A percentile compares a stretch with the other conserved stretches of the same genome.
Evolutionary conservation across 2,329 filamentous ascomycete genomes (phyloP).

Genomic region (Fusarium metavorans): DNA sequence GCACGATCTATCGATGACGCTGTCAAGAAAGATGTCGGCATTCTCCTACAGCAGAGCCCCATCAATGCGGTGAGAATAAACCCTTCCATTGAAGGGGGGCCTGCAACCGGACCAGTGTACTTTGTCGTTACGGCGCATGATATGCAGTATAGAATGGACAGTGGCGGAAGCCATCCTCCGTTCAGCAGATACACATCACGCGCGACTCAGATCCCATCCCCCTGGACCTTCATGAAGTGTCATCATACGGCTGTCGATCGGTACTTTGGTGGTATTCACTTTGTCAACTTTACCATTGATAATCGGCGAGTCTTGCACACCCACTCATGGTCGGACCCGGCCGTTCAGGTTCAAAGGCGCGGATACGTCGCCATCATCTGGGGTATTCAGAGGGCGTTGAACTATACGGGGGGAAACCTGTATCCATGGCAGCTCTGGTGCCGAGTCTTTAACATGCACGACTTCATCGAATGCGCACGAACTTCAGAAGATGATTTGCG

Average conservation of each 20-base stretch:
- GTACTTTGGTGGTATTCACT: constrained; percentile 39
- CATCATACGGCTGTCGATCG: constrained; percentile 2
- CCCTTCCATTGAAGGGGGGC: background rate
- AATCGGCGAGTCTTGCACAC: background rate
- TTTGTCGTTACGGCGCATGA: constrained; percentile 13
- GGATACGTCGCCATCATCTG: constrained; percentile 31
- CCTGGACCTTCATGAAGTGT: constrained; percentile 34
- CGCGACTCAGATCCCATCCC: constrained; percentile 28
- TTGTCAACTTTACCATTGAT: constrained; percentile 19
- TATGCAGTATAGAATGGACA: background rate
- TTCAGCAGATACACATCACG: constrained; percentile 28
- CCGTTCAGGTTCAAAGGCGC: background rate
- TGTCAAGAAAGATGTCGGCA: constrained; percentile 17
- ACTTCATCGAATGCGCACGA: constrained; percentile 14
- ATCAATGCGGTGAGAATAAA: constrained; percentile 15
- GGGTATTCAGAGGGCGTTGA: constrained; percentile 28
- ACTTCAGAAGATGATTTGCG: background rate
- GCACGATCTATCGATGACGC: constrained; percentile 9
- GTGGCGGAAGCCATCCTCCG: constrained; percentile 27
- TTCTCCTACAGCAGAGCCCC: constrained; percentile 35
- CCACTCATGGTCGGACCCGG: background rate
- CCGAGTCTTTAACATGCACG: constrained; percentile 28
- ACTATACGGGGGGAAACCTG: no score
- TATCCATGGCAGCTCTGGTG: constrained; percentile 33
- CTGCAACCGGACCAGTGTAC: constrained; percentile 34